Base-by-base conservation (phyloP, 805 yeast species). In the Saccharomyces jurei region DNA sequence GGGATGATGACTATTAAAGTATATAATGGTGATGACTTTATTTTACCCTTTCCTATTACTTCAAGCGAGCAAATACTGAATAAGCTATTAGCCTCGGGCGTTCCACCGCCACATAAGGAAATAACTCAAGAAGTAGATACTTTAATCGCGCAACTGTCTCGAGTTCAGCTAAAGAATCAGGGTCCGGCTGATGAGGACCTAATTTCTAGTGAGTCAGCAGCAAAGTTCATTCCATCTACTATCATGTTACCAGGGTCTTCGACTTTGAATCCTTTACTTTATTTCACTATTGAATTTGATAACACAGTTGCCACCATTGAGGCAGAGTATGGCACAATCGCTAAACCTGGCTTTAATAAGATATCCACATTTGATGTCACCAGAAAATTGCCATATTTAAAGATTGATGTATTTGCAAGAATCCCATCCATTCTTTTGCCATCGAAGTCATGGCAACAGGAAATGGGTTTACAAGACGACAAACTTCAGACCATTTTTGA, bases 351-450 rank as follows among this genome's bases (percentile, higher is more conserved):
- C 17, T 94, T 96, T 82, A 94, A 90, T 69, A 87, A 87, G 62
- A 89, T 89, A 10, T 87, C 96, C 14, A 83, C 91, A 3, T 94
- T 94, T 65, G 99, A 94, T 77, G 95, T 91, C 44, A 80, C 86
- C 3, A 76, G 85, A 57, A 77, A 78, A 46, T 60, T 68, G 44
- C 83, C 87, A 53, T 80, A 80, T 58, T 75, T 94, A 58, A 84
- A 82, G 60, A 73, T 92, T 46, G 94, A 89, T 67, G 78, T 89
- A 22, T 94, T 87, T 67, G 86, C 87, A 48, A 78, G 91, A 57
- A 77, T 90, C 56, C 96, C 94, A 10, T 81, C 83, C 14, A 76
- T 81, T 56, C 75, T 83, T 63, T 72, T 80, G 28, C 82, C 81
- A 11, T 67, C 72, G 69, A 75, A 60, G 60, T 62, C 67, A 6